Percentiles rank a stretch among this genome's conserved stretches.
phyloP scores from a whole-genome alignment of 2,329 filamentous ascomycete species.

The Cladosporium sp. region DNA sequence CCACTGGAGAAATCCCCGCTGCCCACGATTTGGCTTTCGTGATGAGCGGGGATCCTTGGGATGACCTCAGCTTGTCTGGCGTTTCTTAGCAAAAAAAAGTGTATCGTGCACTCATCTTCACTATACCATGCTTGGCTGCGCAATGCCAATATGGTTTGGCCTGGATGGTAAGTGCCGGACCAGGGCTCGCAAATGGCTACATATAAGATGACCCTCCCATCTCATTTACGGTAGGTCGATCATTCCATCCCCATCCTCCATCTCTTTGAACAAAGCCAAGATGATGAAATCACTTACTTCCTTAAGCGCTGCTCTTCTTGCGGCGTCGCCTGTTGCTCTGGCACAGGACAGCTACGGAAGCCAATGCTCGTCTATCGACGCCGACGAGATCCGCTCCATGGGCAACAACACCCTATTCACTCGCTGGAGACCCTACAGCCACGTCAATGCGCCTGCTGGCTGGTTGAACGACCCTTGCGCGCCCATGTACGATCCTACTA shows the following conservation, averaged over 20 bases:
- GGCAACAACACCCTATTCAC: constrained; percentile 54
- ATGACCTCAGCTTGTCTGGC: constrained; percentile 16
- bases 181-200: neutral
- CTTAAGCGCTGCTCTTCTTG: constrained; percentile 21
- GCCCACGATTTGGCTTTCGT: neutral
- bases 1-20: constrained; percentile 10
- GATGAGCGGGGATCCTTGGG: constrained; percentile 15
- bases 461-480: constrained; percentile 57
- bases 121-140: constrained; percentile 8
- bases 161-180: constrained; percentile 6
- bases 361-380: constrained; percentile 33
- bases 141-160: constrained; percentile 13
- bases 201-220: constrained; percentile 7
- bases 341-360: constrained; percentile 19
- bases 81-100: constrained; percentile 13
- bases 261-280: neutral
- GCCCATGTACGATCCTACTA: constrained; percentile 52
- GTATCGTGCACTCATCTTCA: constrained; percentile 6
- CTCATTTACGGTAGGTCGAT: neutral
- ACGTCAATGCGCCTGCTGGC: constrained; percentile 51
- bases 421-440: constrained; percentile 50
- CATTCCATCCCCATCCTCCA: neutral
- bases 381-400: constrained; percentile 36
- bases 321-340: constrained; percentile 20
- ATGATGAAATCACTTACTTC: constrained; percentile 24